phyloP scores from a whole-genome alignment of 768 basidiomycete species.

The Mycena amicta region DNA sequence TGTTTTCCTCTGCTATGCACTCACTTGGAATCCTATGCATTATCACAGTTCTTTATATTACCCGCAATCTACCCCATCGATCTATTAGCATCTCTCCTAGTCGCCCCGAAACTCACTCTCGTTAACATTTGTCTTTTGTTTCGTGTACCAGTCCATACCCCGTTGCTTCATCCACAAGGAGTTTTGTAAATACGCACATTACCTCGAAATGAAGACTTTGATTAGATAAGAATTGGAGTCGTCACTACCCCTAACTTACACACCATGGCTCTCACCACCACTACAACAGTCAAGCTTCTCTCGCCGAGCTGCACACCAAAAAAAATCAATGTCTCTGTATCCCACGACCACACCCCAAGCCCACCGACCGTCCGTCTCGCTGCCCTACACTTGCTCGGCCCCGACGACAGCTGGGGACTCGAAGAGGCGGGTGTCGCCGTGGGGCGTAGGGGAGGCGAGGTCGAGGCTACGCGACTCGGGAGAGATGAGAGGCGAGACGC shows the following conservation, averaged over 20 bases:
- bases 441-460: too few relatives aligned
- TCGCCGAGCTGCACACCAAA: too few relatives aligned
- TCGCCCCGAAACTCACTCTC: neutral
- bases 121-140: neutral
- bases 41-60: conserved; percentile 21
- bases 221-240: neutral
- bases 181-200: neutral
- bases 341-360: too few relatives aligned
- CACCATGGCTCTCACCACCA: too few relatives aligned
- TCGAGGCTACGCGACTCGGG: too few relatives aligned
- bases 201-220: neutral
- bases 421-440: too few relatives aligned
- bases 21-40: conserved; percentile 18
- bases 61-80: conserved; percentile 24
- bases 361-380: too few relatives aligned
- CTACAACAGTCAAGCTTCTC: too few relatives aligned
- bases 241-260: neutral
- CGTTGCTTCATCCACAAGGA: neutral
- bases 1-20: conserved; percentile 21
- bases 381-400: too few relatives aligned
- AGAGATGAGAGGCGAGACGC: too few relatives aligned
- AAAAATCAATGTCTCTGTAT: too few relatives aligned
- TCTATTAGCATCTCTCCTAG: conserved; percentile 13
- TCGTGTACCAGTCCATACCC: neutral
- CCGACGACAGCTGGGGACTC: too few relatives aligned